Evolutionary conservation across 2,329 filamentous ascomycete genomes (phyloP), one percentile per base, ranked within the genome.

Genomic region (Colletotrichum horii): DNA sequence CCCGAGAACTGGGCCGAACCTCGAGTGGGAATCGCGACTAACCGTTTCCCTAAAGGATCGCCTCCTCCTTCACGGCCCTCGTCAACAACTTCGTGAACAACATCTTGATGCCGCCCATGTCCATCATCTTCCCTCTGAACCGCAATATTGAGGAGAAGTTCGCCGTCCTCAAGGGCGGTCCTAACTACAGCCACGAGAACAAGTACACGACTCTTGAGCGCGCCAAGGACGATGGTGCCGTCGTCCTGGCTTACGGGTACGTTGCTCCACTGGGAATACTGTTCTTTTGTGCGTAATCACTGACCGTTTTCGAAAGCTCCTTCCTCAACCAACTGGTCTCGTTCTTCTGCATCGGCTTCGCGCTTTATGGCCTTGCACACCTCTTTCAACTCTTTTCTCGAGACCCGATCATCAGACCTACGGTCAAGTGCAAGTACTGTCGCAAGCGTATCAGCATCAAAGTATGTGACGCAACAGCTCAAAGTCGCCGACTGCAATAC

Each of bases 91-190:
- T 95, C 80, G 93, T 95, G 69, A 91, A 89, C 76, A 93, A 94
- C 79, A 90, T 95, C 38, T 84, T 95, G 61, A 89, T 95, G 76
- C 94, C 94, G 7, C 88, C 94, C 1, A 85, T 95, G 32, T 94
- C 93, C 3, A 85, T 95, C 56, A 84, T 95, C 26, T 89, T 94
- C 6, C 94, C 94, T 65, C 84, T 95, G 71, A 90, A 93, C 79
- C 90, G 91, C 77, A 95, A 95, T 81, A 89, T 95, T 80, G 92
- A 94, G 80, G 91, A 94, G 84, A 94, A 94, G 82, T 95, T 95
- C 81, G 91, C 93, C 0, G 90, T 94, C 8, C 83, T 95, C 32
- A 88, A 86, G 48, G 80, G 85, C 0, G 93, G 93, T 0, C 89
- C 90, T 4, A 87, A 90, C 74, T 91, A 88, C 78, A 84, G 85